phyloP scores from a whole-genome alignment of 2,329 filamentous ascomycete species.

The Fusarium pseudoanthophilum region DNA sequence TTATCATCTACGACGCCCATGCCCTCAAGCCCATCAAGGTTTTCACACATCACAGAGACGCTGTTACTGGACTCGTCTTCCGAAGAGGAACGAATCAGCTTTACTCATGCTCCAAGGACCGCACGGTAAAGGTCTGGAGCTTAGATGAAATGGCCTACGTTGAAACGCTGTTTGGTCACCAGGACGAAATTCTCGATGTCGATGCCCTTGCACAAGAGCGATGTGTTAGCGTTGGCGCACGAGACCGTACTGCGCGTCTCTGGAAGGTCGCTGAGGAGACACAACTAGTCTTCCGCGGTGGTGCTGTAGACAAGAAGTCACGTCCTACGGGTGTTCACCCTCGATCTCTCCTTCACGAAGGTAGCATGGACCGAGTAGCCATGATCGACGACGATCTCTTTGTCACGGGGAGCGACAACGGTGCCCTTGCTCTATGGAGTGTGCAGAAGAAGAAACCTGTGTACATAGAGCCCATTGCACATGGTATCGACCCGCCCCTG shows the following conservation, averaged over 20 bases:
- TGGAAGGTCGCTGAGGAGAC: slow-evolving; percentile 98
- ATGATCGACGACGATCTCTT: slow-evolving; percentile 91
- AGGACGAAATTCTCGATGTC: slow-evolving; percentile 88
- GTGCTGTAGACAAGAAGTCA: slow-evolving; percentile 69
- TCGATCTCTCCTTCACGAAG: slow-evolving; percentile 73
- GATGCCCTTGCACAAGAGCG: slow-evolving; percentile 86
- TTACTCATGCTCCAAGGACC: slow-evolving; percentile 89
- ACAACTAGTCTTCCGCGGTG: slow-evolving; percentile 93
- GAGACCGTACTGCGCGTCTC: slow-evolving; percentile 89
- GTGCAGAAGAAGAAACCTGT: slow-evolving; percentile 95
- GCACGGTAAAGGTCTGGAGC: slow-evolving; percentile 96
- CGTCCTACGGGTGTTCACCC: slow-evolving; percentile 54
- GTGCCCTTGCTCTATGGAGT: slow-evolving; percentile 86
- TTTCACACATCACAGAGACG: slow-evolving; percentile 91
- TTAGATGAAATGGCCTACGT: slow-evolving; percentile 92
- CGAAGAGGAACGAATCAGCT: slow-evolving; percentile 89
- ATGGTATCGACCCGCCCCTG: slow-evolving; percentile 82
- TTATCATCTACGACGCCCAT: slow-evolving; percentile 89
- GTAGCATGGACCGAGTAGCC: slow-evolving; percentile 90
- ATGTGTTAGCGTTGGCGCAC: slow-evolving; percentile 88
- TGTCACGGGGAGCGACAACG: slow-evolving; percentile 93
- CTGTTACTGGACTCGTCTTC: slow-evolving; percentile 86
- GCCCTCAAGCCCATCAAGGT: slow-evolving; percentile 82
- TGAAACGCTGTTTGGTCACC: slow-evolving; percentile 95
- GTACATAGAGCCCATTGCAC: slow-evolving; percentile 80